phyloP scores from a whole-genome alignment of 2,329 filamentous ascomycete genomes.

The Neofusicoccum ribis region DNA sequence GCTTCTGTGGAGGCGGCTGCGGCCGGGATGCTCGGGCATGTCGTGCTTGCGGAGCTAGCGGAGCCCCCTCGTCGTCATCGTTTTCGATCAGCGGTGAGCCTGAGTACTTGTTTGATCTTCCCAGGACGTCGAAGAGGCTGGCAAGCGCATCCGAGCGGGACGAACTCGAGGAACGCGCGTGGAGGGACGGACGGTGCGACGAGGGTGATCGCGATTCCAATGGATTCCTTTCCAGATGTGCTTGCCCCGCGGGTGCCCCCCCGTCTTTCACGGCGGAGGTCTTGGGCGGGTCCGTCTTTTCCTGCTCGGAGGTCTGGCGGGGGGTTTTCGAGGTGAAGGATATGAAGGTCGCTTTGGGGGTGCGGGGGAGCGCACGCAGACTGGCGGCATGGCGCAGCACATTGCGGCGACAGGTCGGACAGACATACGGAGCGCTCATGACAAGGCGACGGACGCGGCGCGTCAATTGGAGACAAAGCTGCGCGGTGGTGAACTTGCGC shows the following conservation, averaged over 20 bases:
- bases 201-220: neutral
- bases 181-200: neutral
- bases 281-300: neutral
- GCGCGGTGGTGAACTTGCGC: neutral
- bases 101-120: neutral
- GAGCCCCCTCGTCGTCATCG: neutral
- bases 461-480: neutral
- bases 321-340: neutral
- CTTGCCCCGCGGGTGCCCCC: too few relatives aligned
- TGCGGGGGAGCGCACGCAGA: neutral
- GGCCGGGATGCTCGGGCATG: too few relatives aligned
- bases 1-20: neutral
- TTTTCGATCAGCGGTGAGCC: neutral
- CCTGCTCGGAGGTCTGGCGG: neutral
- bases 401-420: slow-evolving; percentile 17
- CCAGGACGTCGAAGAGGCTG: slow-evolving; percentile 1
- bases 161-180: neutral
- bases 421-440: slow-evolving; percentile 19
- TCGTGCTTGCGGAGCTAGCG: neutral
- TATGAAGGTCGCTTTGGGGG: slow-evolving; percentile 5
- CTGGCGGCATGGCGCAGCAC: neutral
- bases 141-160: neutral
- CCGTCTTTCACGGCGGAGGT: too few relatives aligned
- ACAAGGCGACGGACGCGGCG: neutral
- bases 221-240: neutral